Percentiles rank a stretch among this genome's conserved stretches.
Evolutionary conservation across 1,284 basidiomycete genomes (phyloP).

Genomic region (Ganoderma multipileum): DNA sequence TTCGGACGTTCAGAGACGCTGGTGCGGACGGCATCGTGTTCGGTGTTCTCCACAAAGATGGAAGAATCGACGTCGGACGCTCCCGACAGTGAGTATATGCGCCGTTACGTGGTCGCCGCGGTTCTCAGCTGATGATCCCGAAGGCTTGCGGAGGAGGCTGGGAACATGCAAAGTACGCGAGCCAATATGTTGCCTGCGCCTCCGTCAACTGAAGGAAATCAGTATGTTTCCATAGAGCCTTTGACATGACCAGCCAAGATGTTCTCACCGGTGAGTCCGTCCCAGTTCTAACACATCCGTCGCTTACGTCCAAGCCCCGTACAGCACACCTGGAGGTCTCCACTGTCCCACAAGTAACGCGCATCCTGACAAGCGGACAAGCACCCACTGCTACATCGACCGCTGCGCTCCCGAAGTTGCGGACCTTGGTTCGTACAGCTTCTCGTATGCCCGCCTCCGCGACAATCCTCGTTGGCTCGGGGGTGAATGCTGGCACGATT

Average conservation of each 20-base stretch:
- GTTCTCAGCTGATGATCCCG: background rate
- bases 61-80: slow-evolving; percentile 62
- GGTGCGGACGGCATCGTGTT: slow-evolving; percentile 74
- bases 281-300: background rate
- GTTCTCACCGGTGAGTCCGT: slow-evolving; percentile 55
- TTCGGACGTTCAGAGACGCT: slow-evolving; percentile 60
- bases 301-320: background rate
- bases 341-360: slow-evolving; percentile 66
- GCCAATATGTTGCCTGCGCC: background rate
- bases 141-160: slow-evolving; percentile 66
- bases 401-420: slow-evolving; percentile 53
- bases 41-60: slow-evolving; percentile 66
- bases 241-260: slow-evolving; percentile 71
- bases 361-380: slow-evolving; percentile 78
- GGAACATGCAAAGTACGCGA: slow-evolving; percentile 64
- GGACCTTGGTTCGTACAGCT: slow-evolving; percentile 44
- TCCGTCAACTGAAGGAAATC: background rate
- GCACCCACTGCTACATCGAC: slow-evolving; percentile 44
- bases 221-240: slow-evolving; percentile 87
- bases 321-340: slow-evolving; percentile 63
- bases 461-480: slow-evolving; percentile 75
- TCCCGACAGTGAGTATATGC: slow-evolving; percentile 53
- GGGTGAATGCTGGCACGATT: slow-evolving; percentile 65
- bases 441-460: slow-evolving; percentile 26
- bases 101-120: background rate